Base-by-base conservation (phyloP, 768 basidiomycete species). In the Xerocomellus chrysenteron region DNA sequence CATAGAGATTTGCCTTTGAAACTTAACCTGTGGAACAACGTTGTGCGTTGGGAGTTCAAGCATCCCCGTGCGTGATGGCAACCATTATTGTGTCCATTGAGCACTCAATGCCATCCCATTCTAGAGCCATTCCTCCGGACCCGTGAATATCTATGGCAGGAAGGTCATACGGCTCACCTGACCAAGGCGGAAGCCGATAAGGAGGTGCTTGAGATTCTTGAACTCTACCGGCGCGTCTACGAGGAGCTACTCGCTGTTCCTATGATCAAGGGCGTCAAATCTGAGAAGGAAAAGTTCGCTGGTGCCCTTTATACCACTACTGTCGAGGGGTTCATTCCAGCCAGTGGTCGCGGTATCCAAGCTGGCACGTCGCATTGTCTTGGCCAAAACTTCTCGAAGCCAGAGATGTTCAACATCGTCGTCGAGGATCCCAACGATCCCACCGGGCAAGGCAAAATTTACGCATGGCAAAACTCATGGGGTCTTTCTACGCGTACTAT, bases 111-210 rank as follows among this genome's bases (percentile, higher is more conserved):
- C 12, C 5, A 33, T 33, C 30, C 37, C 70, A 84, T 51, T 36
- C 36, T 69, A 92, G 90, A 99, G 73, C 97, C 97, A 9, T 99
- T 99, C 90, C 83, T 99, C 37, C 94, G 97, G 54, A 98, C 97
- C 2, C 92, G 97, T 70, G 97, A 99, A 77, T 99, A 98, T 82
- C 79, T 99, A n/a, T 99, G 97, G 97, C 97, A 99, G 77, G 97
- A 99, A 74, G 97, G 97, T 37, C 97, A 99, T 77, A 98, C 97
- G 10, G 96, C 97, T 4, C 86, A 89, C 74, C 80, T 95, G 43
- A 92, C 89, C 62, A 90, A 95, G 73, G 69, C 77, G 4, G 96
- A 98, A 72, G 96, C 96, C 28, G 97, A 93, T 66, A 78, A 75
- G 49, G 97, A 98, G 75, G 97, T 98, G 16, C 85, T 82, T 19